Conservation (phyloP, 176 grass and related monocot genomes). For the Bothriochloa decipiens region DNA sequence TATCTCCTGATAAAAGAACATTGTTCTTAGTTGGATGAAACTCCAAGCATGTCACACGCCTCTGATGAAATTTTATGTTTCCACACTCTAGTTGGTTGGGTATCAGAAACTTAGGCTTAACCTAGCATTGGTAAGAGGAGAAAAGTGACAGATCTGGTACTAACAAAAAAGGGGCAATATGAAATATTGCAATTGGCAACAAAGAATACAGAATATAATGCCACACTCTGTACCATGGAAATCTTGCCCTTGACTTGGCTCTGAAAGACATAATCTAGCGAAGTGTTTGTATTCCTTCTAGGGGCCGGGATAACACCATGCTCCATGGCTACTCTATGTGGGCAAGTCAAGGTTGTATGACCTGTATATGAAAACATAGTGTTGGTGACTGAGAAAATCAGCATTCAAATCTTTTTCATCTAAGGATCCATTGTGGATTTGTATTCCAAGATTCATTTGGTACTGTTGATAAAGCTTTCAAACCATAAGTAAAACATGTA, state of each 20-base stretch:
- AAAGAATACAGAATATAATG: neutral
- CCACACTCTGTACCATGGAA: conserved; percentile 39
- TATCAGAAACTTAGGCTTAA: conserved; percentile 70
- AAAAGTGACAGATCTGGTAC: neutral
- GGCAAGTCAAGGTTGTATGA: conserved; percentile 90
- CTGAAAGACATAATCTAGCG: conserved; percentile 82
- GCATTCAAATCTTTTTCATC: neutral
- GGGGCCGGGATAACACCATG: conserved; percentile 80
- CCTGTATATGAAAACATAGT: conserved; percentile 44
- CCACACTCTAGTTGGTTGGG: conserved; percentile 82
- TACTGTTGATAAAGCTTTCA: conserved; percentile 1
- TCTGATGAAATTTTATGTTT: conserved; percentile 82
- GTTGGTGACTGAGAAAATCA: neutral
- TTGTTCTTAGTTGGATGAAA: conserved; percentile 86
- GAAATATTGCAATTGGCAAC: neutral
- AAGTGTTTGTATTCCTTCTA: conserved; percentile 65
- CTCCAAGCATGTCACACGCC: conserved; percentile 88
- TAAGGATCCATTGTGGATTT: neutral
- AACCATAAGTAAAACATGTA: neutral
- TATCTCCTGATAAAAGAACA: conserved; percentile 89
- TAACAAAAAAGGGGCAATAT: neutral
- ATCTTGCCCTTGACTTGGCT: conserved; percentile 83
- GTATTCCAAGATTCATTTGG: neutral
- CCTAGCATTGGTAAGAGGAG: conserved; percentile 43
- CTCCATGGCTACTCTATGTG: conserved; percentile 88